Base-by-base conservation (phyloP, 2,329 filamentous ascomycete genomes). In the Torrubiella hemipterigena region DNA sequence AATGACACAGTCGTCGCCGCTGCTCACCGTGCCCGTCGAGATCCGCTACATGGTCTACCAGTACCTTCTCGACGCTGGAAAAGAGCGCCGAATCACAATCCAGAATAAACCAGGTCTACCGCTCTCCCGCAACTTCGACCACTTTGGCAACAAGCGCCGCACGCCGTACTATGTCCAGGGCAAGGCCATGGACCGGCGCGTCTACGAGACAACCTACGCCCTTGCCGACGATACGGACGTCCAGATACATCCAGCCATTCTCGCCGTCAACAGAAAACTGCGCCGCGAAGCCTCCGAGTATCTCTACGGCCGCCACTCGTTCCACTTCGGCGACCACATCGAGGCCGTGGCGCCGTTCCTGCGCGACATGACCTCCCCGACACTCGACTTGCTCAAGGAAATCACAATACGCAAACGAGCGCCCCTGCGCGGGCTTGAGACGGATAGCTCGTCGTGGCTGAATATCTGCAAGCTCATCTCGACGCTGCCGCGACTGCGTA, bases 301-400 rank as follows among this genome's bases (percentile, higher is more conserved):
- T 12, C 54, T 79, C 4, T 79, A 78, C 49, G 58, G 55, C 7
- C 54, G 48, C 33, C 69, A 75, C 45, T 55, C 56, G 1, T 77
- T 78, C 47, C 64, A 69, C 42, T 79, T 79, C 47, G 67, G 65
- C 38, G 59, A 61, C 29, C 61, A 72, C 49, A 58, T 78, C 39
- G 73, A 78, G 49, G 69, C 73, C 12, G 60, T 73, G 6, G 59
- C 66, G 1, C 70, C 73, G 0, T 78, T 78, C 45, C 55, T 79
- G 23, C 54, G 56, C 19, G 71, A 77, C 45, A 58, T 75, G 20
- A 69, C 66, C 3, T 57, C 62, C 2, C 42, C 48, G 13, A 63
- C 66, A 3, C 58, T 67, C 20, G 46, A 49, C 8, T 53, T 66
- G 28, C 51, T 78, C 36, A 54, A 56, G 18, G 56, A 60, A 21